Conservation (phyloP, 2,329 filamentous ascomycete species). For the Lecanicillium sp. region DNA sequence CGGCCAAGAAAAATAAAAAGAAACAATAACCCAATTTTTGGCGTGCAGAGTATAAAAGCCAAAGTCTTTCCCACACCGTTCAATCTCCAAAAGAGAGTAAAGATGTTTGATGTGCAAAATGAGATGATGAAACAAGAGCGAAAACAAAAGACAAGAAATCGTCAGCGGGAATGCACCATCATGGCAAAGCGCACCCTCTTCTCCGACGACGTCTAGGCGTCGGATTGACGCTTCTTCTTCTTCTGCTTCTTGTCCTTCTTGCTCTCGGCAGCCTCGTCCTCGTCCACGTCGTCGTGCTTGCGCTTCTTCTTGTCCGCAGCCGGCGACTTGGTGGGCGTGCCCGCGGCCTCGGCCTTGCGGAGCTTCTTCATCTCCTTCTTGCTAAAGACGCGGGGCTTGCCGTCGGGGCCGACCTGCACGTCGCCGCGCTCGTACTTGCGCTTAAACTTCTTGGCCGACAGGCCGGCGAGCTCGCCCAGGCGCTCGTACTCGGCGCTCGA, state of each 20-base stretch:
- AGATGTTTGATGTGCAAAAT: constrained; percentile 10
- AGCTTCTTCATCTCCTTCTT: constrained; percentile 73
- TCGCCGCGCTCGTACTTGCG: constrained; percentile 71
- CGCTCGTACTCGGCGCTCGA: constrained; percentile 50
- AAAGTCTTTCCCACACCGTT: not conserved
- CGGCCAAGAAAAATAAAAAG: constrained; percentile 5
- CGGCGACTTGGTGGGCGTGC: constrained; percentile 33
- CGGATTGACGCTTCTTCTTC: constrained; percentile 38
- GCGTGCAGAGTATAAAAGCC: not conserved
- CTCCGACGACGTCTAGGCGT: constrained; percentile 17
- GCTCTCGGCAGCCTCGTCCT: constrained; percentile 45
- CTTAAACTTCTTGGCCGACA: constrained; percentile 71
- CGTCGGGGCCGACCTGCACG: constrained; percentile 57
- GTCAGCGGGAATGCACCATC: constrained; percentile 11
- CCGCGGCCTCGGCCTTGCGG: constrained; percentile 51
- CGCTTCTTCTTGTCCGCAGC: constrained; percentile 58
- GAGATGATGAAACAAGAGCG: constrained; percentile 9
- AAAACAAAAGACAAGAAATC: constrained; percentile 4
- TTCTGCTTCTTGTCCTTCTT: constrained; percentile 54
- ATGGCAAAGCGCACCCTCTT: constrained; percentile 8
- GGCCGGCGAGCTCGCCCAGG: constrained; percentile 57
- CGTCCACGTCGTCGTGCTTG: constrained; percentile 60
- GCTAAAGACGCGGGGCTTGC: constrained; percentile 58
- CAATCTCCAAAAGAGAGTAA: constrained; percentile 8
- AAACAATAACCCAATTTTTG: constrained; percentile 1